These are phyloP conservation scores for Coemansia sp. DNA, from an alignment of 192 early-diverging fungal genomes.

Conservation along the genomic window DNA sequence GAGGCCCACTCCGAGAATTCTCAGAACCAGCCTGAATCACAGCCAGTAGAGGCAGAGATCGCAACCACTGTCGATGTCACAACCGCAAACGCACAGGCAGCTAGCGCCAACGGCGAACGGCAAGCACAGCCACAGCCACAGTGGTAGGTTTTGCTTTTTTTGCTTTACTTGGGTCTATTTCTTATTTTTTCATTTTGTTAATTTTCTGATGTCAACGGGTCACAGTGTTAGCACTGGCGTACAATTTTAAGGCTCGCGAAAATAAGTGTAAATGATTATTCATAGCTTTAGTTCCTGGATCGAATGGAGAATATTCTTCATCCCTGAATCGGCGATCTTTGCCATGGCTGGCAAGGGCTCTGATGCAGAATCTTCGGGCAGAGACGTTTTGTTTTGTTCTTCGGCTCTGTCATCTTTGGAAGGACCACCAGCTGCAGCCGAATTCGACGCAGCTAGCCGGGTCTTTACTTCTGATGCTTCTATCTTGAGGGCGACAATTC, in stretches of 20 bases:
- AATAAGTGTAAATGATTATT: too few species aligned
- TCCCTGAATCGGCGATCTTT: slow-evolving; percentile 1
- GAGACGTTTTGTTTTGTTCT: too few species aligned
- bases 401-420: not conserved
- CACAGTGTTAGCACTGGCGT: too few species aligned
- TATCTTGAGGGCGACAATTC: slow-evolving; percentile 19
- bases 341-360: not conserved
- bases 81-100: not conserved
- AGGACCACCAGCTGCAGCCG: not conserved
- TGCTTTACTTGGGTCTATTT: too few species aligned
- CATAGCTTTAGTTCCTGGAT: slow-evolving; percentile 4
- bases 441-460: not conserved
- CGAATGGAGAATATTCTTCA: not conserved
- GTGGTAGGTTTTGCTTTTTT: not conserved
- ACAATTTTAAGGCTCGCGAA: too few species aligned
- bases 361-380: too few species aligned
- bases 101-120: not conserved
- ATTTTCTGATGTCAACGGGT: not conserved
- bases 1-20: not conserved
- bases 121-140: not conserved
- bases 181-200: slow-evolving; percentile 1
- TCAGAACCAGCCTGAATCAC: not conserved
- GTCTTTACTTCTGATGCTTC: slow-evolving; percentile 20
- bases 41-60: not conserved
- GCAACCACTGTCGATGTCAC: not conserved